Conservation (phyloP, 2,329 filamentous ascomycete genomes). For the Stagonosporopsis chrysanthemi region DNA sequence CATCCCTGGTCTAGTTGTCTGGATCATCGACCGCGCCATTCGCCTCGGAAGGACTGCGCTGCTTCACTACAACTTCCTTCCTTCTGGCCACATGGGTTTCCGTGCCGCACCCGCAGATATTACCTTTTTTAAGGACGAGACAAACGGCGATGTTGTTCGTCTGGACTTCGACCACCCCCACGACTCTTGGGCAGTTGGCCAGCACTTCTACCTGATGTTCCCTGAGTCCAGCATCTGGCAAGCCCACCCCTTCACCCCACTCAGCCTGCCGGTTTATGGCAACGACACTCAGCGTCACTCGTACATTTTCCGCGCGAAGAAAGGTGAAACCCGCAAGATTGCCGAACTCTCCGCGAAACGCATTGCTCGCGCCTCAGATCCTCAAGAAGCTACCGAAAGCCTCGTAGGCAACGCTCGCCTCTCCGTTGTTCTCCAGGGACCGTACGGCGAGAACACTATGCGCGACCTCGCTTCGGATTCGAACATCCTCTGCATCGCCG, state of each 20-base stretch:
- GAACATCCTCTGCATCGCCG: slow-evolving; percentile 48
- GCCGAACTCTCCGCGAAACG: slow-evolving; percentile 41
- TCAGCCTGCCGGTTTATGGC: slow-evolving; percentile 36
- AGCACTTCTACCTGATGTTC: slow-evolving; percentile 77
- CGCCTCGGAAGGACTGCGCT: slow-evolving; percentile 66
- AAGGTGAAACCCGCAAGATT: slow-evolving; percentile 45
- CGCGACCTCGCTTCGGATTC: slow-evolving; percentile 29
- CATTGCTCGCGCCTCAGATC: slow-evolving; percentile 27
- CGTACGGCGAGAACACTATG: slow-evolving; percentile 44
- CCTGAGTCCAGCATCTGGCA: slow-evolving; percentile 73
- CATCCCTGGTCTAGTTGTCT: slow-evolving; percentile 65
- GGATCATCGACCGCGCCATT: slow-evolving; percentile 68
- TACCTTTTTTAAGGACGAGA: slow-evolving; percentile 47
- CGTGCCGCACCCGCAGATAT: slow-evolving; percentile 37
- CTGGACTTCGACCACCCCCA: slow-evolving; percentile 71
- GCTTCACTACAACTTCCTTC: slow-evolving; percentile 61
- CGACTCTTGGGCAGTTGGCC: slow-evolving; percentile 68
- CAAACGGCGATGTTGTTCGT: slow-evolving; percentile 63
- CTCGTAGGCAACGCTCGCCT: slow-evolving; percentile 37
- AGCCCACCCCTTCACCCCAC: slow-evolving; percentile 69
- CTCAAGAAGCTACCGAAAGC: slow-evolving; percentile 32
- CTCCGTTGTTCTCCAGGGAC: slow-evolving; percentile 44
- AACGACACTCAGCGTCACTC: slow-evolving; percentile 38
- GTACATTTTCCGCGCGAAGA: slow-evolving; percentile 47
- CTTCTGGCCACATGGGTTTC: slow-evolving; percentile 43